Percentiles rank a stretch among this genome's conserved stretches.
Evolutionary conservation across 73 alveolate species (phyloP).

Genomic region (Symbiodinium natans): DNA sequence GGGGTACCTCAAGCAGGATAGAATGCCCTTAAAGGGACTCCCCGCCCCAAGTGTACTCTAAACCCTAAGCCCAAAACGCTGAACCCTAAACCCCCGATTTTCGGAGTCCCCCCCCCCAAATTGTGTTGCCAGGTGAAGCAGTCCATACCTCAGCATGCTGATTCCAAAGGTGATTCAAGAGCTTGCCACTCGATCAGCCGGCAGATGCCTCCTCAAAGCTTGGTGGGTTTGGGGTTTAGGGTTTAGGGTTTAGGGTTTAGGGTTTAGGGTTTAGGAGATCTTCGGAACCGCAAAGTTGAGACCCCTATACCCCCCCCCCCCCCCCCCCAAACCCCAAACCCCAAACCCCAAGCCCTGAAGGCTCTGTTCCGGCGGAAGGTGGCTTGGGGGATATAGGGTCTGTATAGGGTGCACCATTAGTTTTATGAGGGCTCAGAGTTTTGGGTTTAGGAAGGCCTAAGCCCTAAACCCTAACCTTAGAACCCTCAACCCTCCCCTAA

Average conservation of each 20-base stretch:
- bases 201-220: too few relatives aligned
- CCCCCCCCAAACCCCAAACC: not conserved
- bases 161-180: too few relatives aligned
- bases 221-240: too few relatives aligned
- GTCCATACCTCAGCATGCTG: not conserved
- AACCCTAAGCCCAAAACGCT: too few relatives aligned
- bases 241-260: not conserved
- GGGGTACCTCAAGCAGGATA: too few relatives aligned
- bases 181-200: too few relatives aligned
- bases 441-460: not conserved
- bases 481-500: not conserved
- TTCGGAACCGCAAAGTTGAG: not conserved
- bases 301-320: not conserved
- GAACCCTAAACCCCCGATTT: too few relatives aligned
- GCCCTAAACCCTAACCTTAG: not conserved
- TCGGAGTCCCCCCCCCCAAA: too few relatives aligned
- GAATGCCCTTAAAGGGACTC: too few relatives aligned
- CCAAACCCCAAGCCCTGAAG: not conserved
- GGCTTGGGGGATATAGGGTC: too few relatives aligned
- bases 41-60: too few relatives aligned
- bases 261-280: not conserved
- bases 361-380: too few relatives aligned
- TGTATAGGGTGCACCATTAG: not conserved
- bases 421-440: not conserved
- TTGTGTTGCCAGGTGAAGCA: not conserved